phyloP scores from a whole-genome alignment of 495 filamentous ascomycete genomes.

The Usnea hakonensis region DNA sequence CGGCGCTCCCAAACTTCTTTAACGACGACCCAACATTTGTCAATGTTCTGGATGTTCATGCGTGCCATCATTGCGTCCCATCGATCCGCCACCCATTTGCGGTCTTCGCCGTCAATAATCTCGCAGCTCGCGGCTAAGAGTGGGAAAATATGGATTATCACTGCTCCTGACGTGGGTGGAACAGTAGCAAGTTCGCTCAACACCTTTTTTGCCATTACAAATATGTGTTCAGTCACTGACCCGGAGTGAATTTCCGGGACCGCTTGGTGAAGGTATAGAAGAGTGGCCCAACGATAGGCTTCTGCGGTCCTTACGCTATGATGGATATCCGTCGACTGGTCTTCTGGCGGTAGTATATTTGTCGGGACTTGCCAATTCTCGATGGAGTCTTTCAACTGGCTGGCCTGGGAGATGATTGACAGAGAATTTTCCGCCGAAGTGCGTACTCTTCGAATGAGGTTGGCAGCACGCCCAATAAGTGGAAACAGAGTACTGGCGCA shows the following conservation, averaged over 20 bases:
- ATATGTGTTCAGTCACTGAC: conserved; percentile 46
- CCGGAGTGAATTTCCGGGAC: conserved; percentile 56
- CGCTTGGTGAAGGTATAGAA: conserved; percentile 70
- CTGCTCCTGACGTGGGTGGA: conserved; percentile 53
- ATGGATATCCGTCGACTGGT: conserved; percentile 54
- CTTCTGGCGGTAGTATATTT: conserved; percentile 54
- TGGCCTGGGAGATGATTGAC: conserved; percentile 55
- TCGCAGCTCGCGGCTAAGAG: conserved; percentile 67
- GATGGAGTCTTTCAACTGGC: conserved; percentile 54
- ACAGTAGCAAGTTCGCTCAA: conserved; percentile 57
- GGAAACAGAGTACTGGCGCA: conserved; percentile 67
- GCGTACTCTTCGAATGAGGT: conserved; percentile 58
- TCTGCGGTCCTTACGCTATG: conserved; percentile 66
- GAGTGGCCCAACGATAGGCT: conserved; percentile 68
- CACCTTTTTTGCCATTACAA: conserved; percentile 55
- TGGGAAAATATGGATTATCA: conserved; percentile 72
- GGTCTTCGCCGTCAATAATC: conserved; percentile 50
- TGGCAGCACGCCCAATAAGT: conserved; percentile 61
- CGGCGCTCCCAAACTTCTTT: conserved; percentile 59
- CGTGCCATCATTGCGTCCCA: conserved; percentile 57
- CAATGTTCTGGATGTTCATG: conserved; percentile 65
- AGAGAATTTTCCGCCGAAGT: conserved; percentile 50
- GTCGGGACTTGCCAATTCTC: conserved; percentile 57
- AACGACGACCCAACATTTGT: conserved; percentile 70
- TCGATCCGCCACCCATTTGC: conserved; percentile 60